These are phyloP conservation scores for Lachnellula occidentalis DNA, from an alignment of 2,329 filamentous ascomycete genomes.

Conservation along the genomic window DNA sequence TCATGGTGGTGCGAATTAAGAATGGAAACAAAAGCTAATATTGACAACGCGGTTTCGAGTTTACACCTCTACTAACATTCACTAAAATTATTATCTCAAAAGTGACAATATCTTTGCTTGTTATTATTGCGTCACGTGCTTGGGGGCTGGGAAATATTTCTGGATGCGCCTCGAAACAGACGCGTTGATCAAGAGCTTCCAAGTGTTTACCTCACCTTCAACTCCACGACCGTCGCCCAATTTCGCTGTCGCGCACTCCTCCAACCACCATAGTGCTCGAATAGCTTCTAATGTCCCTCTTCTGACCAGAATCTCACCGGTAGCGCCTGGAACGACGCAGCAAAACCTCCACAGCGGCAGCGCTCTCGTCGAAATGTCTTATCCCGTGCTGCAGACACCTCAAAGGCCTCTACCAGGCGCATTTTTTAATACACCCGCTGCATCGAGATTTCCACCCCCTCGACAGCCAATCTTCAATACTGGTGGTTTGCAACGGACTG, in stretches of 20 bases:
- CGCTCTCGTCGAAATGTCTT: conserved; percentile 18
- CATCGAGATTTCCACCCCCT: conserved; percentile 44
- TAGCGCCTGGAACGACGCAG: conserved; percentile 8
- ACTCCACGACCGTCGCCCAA: conserved; percentile 6
- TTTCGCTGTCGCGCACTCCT: conserved; percentile 2
- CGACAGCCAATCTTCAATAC: conserved; percentile 46
- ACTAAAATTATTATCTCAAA: not conserved
- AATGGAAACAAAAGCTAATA: too few species aligned
- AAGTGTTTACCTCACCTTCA: conserved; percentile 8
- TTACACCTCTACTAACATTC: not conserved
- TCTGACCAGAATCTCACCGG: conserved; percentile 13
- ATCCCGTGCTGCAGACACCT: conserved; percentile 45
- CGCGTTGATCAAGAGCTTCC: conserved; percentile 1
- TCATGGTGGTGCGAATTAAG: too few species aligned
- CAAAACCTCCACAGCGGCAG: not conserved
- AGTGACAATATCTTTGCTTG: not conserved
- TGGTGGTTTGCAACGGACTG: conserved; percentile 18
- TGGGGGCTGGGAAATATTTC: conserved; percentile 5
- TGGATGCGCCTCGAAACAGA: not conserved
- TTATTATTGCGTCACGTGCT: conserved; percentile 5
- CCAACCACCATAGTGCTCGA: conserved; percentile 2
- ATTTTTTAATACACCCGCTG: conserved; percentile 69
- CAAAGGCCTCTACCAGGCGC: conserved; percentile 69
- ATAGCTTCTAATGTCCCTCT: conserved; percentile 21
- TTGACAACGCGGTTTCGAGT: too few species aligned